Base-by-base conservation (phyloP, 2,329 filamentous ascomycete species). In the Akanthomyces dipterigenus region DNA sequence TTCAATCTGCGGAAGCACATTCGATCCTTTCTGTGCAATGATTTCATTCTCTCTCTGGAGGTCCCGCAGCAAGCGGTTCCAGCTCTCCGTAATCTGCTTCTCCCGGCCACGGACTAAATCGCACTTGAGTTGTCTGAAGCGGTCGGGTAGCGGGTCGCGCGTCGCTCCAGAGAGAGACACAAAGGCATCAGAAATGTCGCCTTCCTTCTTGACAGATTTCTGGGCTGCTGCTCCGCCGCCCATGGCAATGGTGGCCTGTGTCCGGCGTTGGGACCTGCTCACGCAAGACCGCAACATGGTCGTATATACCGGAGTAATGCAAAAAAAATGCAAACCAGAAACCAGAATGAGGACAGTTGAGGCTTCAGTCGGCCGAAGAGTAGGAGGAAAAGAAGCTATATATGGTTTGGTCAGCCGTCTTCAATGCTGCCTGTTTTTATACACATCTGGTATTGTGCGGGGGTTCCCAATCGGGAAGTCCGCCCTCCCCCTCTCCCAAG, bases 141-240 rank as follows among this genome's bases (percentile, higher is more conserved):
- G 75, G 62, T 80, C 74, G 0, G 84, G 84, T 0, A 88, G 74
- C 0, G 81, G 78, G 12, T 72, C 68, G 5, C 73, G 68, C 8
- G 73, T 67, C 2, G 68, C 69, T 0, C 82, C 82, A 0, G 83
- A 84, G 2, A 88, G 73, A 0, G 85, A 87, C 0, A 80, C 79
- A 62, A 88, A 88, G 1, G 83, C 75, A 56, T 85, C 83, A 0
- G 84, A 85, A 38, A 88, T 88, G 64, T 87, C 80, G 3, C 85
- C 85, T 65, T 84, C 82, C 43, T 80, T 78, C 65, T 84, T 85
- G 14, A 65, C 20, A 11, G 65, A 56, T 34, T 34, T 62, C n/a
- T 63, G 63, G 8, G 55, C 53, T 2, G 65, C 43, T 7, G 66
- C 62, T 31, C 20, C 26, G 42, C 36, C 36, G 7, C 42, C 42